These are phyloP conservation scores for Flaveria ramosissima DNA, from an alignment of 129 eudicot species.

Conservation along the genomic window DNA sequence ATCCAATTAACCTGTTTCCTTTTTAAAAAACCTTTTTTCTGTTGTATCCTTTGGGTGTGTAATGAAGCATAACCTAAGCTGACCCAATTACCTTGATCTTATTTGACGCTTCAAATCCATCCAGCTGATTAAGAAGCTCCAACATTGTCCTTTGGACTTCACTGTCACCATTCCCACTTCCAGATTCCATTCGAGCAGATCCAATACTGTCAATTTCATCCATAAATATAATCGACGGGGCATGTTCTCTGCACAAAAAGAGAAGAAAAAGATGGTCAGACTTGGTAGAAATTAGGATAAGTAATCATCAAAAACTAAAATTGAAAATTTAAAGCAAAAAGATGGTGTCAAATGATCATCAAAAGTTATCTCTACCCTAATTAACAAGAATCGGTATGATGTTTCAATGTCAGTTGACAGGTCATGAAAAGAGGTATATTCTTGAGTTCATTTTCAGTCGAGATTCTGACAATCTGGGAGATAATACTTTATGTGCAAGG, in stretches of 20 bases:
- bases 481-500: background rate
- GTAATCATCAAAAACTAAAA: background rate
- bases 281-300: background rate
- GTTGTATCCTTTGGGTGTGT: background rate
- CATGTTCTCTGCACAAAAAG: conserved; percentile 63
- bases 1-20: background rate
- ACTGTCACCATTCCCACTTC: conserved; percentile 93
- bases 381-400: background rate
- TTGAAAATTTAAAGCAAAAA: conserved; percentile 8
- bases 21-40: background rate
- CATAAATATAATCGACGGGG: conserved; percentile 93
- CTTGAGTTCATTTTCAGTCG: background rate
- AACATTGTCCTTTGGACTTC: conserved; percentile 93
- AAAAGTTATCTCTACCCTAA: background rate
- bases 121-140: conserved; percentile 90
- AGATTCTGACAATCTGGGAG: background rate
- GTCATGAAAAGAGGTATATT: background rate
- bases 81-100: conserved; percentile 63
- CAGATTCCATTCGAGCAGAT: conserved; percentile 95
- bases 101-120: conserved; percentile 95
- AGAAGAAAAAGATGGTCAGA: background rate
- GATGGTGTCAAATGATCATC: background rate
- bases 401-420: background rate
- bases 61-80: background rate
- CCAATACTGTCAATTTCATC: conserved; percentile 96